Conservation (phyloP, 495 filamentous ascomycete genomes). For the Penicillium parvum region DNA sequence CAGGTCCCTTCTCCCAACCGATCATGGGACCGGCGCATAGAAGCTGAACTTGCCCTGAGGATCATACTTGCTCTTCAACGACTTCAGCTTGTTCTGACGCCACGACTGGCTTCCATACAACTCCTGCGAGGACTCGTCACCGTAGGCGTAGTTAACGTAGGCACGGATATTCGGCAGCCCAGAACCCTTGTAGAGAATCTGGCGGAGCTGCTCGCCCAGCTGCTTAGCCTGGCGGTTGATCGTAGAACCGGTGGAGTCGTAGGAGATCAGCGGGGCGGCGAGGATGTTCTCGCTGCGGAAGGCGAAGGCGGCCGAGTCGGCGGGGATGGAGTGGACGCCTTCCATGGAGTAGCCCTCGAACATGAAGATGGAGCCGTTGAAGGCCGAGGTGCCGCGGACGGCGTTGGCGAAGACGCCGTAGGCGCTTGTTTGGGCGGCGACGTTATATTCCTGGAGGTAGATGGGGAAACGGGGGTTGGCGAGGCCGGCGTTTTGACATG, state of each 20-base stretch:
- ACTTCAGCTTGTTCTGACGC: conserved; percentile 37
- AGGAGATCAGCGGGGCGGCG: conserved; percentile 38
- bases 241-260: conserved; percentile 21
- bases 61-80: conserved; percentile 55
- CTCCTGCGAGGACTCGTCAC: conserved; percentile 41
- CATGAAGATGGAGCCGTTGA: conserved; percentile 44
- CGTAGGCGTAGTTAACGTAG: conserved; percentile 61
- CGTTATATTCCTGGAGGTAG: conserved; percentile 42
- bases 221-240: conserved; percentile 25
- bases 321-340: conserved; percentile 38
- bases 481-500: conserved; percentile 44
- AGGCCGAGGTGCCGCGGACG: conserved; percentile 24
- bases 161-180: conserved; percentile 33
- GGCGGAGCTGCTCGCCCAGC: conserved; percentile 40
- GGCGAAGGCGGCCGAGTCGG: conserved; percentile 39
- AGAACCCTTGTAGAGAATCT: conserved; percentile 37
- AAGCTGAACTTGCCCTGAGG: conserved; percentile 49
- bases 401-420: conserved; percentile 38
- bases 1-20: too few species aligned
- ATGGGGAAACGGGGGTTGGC: conserved; percentile 50
- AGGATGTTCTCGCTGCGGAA: conserved; percentile 43
- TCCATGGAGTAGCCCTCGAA: conserved; percentile 52
- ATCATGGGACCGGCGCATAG: conserved; percentile 42
- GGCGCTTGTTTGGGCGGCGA: conserved; percentile 34
- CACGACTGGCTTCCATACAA: conserved; percentile 52